These are phyloP conservation scores for Miamiensis avidus DNA, from an alignment of 169 alveolate species.

Conservation along the genomic window DNA sequence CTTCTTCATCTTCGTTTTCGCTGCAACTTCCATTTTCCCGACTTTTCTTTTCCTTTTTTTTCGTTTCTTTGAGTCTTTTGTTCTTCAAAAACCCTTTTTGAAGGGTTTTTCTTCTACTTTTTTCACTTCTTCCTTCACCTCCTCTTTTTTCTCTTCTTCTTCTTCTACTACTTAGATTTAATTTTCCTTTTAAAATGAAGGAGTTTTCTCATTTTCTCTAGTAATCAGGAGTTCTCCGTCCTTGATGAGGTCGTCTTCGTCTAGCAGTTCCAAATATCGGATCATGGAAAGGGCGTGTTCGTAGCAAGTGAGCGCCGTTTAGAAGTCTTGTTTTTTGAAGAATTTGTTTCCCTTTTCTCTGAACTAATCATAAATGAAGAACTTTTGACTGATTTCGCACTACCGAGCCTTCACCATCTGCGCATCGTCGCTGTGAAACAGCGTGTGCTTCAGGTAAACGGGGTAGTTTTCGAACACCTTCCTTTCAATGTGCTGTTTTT, in stretches of 20 bases:
- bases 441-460: conserved; percentile 36
- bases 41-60: background rate
- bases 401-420: conserved; percentile 34
- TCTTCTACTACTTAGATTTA: too few relatives aligned
- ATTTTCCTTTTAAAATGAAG: background rate
- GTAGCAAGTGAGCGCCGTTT: conserved; percentile 38
- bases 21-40: background rate
- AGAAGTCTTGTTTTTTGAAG: conserved; percentile 26
- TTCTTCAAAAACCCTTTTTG: background rate
- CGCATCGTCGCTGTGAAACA: conserved; percentile 41
- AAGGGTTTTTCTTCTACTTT: background rate
- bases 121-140: background rate
- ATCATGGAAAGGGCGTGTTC: conserved; percentile 45
- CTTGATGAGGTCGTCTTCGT: conserved; percentile 6
- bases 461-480: conserved; percentile 46
- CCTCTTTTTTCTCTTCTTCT: background rate
- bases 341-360: conserved; percentile 50
- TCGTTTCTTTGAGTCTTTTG: background rate
- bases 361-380: conserved; percentile 44
- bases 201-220: background rate
- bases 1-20: background rate
- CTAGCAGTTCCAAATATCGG: conserved; percentile 35
- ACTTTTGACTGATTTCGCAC: conserved; percentile 43
- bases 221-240: conserved; percentile 3
- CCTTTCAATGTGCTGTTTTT: conserved; percentile 17